Base-by-base conservation (phyloP, 345 rosid species). In the Arabidopsis arenosa region DNA sequence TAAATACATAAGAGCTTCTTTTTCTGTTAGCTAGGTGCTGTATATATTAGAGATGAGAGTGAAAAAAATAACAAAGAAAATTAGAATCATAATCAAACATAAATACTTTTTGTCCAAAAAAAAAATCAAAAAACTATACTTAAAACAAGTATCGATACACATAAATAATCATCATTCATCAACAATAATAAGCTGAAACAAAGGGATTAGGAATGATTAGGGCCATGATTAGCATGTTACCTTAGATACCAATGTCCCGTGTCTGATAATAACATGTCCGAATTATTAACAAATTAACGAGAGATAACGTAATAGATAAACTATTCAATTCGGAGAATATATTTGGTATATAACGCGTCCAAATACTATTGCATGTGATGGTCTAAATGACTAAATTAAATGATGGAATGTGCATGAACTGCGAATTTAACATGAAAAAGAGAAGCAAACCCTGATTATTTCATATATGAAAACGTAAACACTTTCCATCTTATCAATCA, bases 161-260 rank as follows among this genome's bases (percentile, higher is more conserved):
- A 45, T 52, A 18, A 18, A 45, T 63, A 18, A 30, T 66, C 33
- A 43, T 68, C 74, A 40, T 40, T 49, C 41, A 35, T 51, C 62
- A 58, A 60, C n/a, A 51, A 75, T 36, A 61, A 70, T 45, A 15
- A 70, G 78, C 72, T 59, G 64, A 63, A 70, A 64, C 7, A 36
- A 33, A 69, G 30, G 81, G 81, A 83, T 77, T 75, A 62, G 67
- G 74, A 73, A 63, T 80, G 71, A 80, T 61, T 63, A 66, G 64
- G 57, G 67, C 62, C 58, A 83, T 80, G 74, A 83, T 73, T 70
- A 79, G 83, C 88, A 86, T 82, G 89, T 83, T 86, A 82, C 80
- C 63, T 69, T 67, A 32, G 88, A 82, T 75, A 74, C 83, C 65
- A 73, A 26, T 70, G 65, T 69, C 71, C 15, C 65, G 26, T 63